Base-by-base conservation (phyloP, 805 yeast species). In the Candida gorgasii region DNA sequence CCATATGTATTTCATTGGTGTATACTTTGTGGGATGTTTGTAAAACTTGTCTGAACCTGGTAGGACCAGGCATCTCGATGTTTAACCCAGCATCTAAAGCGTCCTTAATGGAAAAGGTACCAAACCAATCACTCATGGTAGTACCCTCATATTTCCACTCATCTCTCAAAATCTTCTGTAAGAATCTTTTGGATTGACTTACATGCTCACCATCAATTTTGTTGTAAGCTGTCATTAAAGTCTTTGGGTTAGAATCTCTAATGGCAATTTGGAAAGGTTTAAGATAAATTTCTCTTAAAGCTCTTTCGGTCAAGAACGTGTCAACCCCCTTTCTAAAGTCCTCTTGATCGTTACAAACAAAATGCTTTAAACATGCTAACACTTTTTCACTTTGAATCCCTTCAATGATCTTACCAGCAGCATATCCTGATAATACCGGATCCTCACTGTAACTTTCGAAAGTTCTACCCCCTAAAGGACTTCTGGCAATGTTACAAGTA, bases 11-110 rank as follows among this genome's bases (percentile, higher is more conserved):
- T 47, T 74, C 77, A 45, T 65, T 67, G 40, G 66, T 55, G 42
- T 47, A 50, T 15, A 78, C 62, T 33, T 73, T 70, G 51, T 73
- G 79, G 6, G 63, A 46, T 13, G 78, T 59, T 9, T 68, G 59
- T 20, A 59, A 59, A 1, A 60, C 60, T 49, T 72, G 62, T 62
- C 81, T 57, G 57, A 69, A 71, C 35, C 72, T 59, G 2, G 80
- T 62, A 14, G 80, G 78, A 27, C 86, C 87, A 1, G 87, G 87
- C 84, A 79, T 79, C 58, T 82, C 87, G 51, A 82, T 62, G 54
- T 80, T 82, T 42, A 82, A 62, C 6, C 86, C 86, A 26, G 78
- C 77, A 30, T 72, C 67, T 36, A 80, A 55, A 11, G 82, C 52
- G 32, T 67, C 72, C 32, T 63, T 65, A 27, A 63, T 61, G 12